Base-by-base conservation (phyloP, 768 basidiomycete species). In the Lentinula lateritia region DNA sequence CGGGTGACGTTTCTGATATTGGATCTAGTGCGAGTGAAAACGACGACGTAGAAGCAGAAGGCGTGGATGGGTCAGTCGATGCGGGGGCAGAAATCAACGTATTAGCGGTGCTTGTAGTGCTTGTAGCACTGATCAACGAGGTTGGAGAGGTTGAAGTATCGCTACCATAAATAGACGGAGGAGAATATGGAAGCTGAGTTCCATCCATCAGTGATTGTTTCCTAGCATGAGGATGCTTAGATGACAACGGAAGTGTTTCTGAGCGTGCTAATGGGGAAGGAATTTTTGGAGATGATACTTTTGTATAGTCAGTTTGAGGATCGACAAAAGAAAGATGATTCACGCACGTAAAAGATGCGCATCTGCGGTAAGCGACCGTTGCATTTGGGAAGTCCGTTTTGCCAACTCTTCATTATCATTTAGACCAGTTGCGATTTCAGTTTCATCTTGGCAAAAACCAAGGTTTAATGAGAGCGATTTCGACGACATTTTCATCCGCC, bases 181-280 rank as follows among this genome's bases (percentile, higher is more conserved):
- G 20, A n/a, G 50, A 34, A 42, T 52, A 52, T n/a, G 50, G 48
- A 32, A 34, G 52, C 5, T 52, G 48, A n/a, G 13, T 50, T 41
- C 81, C 83, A 65, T 88, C 86, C 10, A 85, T 61, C 3, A 90
- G 72, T 16, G 90, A 92, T 18, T 84, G 78, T 69, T 92, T 92
- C 38, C 90, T 83, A 0, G 88, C 90, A 63, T 92, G 90, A 0
- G 90, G 90, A 66, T 92, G 90, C 45, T 83, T 79, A 0, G 83
- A 75, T 0, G 83, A 75, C 0, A 88, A 74, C 6, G 82, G 74
- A 28, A 88, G 78, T 9, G 80, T 67, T 48, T 82, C 73, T 2
- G 80, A 81, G 15, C 85, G 83, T 6, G 81, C 70, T 43, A 86
- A 69, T 16, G 83, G 77, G 5, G 83, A 79, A 3, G 77, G 69